A percentile compares a stretch with the other conserved stretches of the same genome.
Evolutionary conservation across 2,329 filamentous ascomycete species (phyloP).

Genomic region (Tolypocladium pustulatum): DNA sequence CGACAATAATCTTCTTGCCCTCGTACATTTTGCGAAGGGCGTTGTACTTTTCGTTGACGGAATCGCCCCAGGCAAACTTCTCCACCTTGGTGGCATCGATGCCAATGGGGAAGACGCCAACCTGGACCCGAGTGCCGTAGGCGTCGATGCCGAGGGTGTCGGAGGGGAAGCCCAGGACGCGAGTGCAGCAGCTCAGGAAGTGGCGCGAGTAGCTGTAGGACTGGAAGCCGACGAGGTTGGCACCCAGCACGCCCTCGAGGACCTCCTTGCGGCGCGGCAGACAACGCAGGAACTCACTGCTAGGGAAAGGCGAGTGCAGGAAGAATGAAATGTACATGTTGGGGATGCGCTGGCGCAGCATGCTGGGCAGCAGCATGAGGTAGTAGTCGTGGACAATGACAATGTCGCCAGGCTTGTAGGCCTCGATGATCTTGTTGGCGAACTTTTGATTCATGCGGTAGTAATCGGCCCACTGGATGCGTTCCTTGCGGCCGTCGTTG

Average conservation of each 20-base stretch:
- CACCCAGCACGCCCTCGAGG: slow-evolving; percentile 77
- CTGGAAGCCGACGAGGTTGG: slow-evolving; percentile 92
- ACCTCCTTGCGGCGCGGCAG: slow-evolving; percentile 82
- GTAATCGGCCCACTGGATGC: slow-evolving; percentile 84
- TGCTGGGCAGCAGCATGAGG: slow-evolving; percentile 76
- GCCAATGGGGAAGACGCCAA: slow-evolving; percentile 90
- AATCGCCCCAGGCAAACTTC: slow-evolving; percentile 59
- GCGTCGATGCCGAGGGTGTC: slow-evolving; percentile 78
- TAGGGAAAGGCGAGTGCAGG: slow-evolving; percentile 88
- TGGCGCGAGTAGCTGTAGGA: slow-evolving; percentile 92
- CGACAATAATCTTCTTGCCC: slow-evolving; percentile 93
- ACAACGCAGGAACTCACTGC: slow-evolving; percentile 89
- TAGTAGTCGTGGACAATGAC: slow-evolving; percentile 93
- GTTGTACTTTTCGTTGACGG: slow-evolving; percentile 60
- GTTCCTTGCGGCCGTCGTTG: slow-evolving; percentile 71
- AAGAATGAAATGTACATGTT: slow-evolving; percentile 94
- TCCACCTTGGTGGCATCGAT: slow-evolving; percentile 80
- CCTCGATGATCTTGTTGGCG: slow-evolving; percentile 75
- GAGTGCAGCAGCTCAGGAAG: slow-evolving; percentile 87
- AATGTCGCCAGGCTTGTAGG: slow-evolving; percentile 87
- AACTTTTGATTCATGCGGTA: slow-evolving; percentile 88
- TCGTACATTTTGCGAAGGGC: slow-evolving; percentile 67
- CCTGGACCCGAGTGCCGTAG: slow-evolving; percentile 78
- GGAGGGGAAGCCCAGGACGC: slow-evolving; percentile 82
- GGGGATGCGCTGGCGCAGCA: slow-evolving; percentile 75